Percentiles rank a stretch among this genome's conserved stretches.
These are phyloP conservation scores for Phylloporus scabripes DNA, from an alignment of 768 basidiomycete genomes.

Conservation along the genomic window DNA sequence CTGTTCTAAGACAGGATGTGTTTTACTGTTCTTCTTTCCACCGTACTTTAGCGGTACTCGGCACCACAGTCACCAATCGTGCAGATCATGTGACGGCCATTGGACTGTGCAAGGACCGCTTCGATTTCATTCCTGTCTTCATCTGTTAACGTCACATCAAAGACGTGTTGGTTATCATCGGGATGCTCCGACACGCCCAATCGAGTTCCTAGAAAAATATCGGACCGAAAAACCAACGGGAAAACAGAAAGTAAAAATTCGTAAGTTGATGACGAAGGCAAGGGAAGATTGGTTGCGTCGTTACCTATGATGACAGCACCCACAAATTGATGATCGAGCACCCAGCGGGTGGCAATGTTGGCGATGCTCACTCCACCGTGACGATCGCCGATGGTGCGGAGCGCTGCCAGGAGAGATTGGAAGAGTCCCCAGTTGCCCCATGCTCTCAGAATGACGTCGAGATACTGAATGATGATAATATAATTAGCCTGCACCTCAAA, in stretches of 20 bases:
- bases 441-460: conserved; percentile 73
- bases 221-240: not conserved
- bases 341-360: conserved; percentile 79
- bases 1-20: not conserved
- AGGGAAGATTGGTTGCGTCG: conserved; percentile 1
- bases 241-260: conserved; percentile 1
- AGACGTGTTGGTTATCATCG: conserved; percentile 61
- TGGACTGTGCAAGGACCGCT: conserved; percentile 54
- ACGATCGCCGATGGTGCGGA: conserved; percentile 61
- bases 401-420: conserved; percentile 53
- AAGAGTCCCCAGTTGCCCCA: conserved; percentile 81
- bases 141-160: conserved; percentile 49
- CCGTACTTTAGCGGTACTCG: conserved; percentile 56
- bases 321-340: conserved; percentile 70
- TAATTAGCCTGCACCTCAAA: not conserved
- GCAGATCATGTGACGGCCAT: conserved; percentile 55
- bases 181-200: conserved; percentile 71
- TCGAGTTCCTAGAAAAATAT: conserved; percentile 48
- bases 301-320: conserved; percentile 76
- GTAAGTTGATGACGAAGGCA: conserved; percentile 1
- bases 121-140: conserved; percentile 62
- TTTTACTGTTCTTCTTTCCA: not conserved
- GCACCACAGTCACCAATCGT: conserved; percentile 80
- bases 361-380: conserved; percentile 65
- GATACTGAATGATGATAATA: conserved; percentile 47